Percentiles rank a stretch among this genome's conserved stretches.
Conservation (phyloP, 2,329 filamentous ascomycete species). For the Xylogone sp. region DNA sequence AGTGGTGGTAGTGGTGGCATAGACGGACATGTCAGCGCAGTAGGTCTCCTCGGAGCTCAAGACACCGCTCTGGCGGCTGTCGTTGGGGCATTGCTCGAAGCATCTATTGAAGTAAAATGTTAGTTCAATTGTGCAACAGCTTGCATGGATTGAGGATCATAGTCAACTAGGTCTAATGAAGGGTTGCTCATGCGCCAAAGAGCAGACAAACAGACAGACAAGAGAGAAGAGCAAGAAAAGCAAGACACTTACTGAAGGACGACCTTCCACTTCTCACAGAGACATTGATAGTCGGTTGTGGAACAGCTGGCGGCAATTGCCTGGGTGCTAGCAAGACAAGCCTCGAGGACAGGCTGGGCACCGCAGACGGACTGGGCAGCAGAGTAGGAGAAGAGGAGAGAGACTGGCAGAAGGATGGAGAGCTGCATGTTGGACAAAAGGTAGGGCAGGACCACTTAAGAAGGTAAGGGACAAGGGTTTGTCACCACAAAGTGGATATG, state of each 20-base stretch:
- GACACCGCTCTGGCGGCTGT: conserved; percentile 25
- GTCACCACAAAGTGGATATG: too few species aligned
- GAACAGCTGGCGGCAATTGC: conserved; percentile 30
- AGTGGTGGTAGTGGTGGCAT: conserved; percentile 9
- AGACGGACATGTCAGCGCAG: conserved; percentile 20
- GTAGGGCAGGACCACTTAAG: background rate
- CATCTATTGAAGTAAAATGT: conserved; percentile 36
- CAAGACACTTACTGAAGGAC: conserved; percentile 46
- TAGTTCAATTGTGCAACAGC: too few species aligned
- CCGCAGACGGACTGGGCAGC: conserved; percentile 23
- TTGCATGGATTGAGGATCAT: too few species aligned
- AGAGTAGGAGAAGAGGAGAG: conserved; percentile 25
- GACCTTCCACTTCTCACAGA: conserved; percentile 52
- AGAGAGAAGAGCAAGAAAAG: too few species aligned
- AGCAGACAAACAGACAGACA: too few species aligned
- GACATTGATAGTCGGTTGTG: conserved; percentile 39
- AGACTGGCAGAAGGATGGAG: conserved; percentile 17
- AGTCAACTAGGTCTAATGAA: too few species aligned
- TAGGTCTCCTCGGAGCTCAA: conserved; percentile 16
- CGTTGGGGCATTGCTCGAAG: conserved; percentile 61
- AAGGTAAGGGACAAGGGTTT: too few species aligned
- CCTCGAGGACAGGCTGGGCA: conserved; percentile 33
- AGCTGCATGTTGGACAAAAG: conserved; percentile 15
- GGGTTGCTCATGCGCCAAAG: too few species aligned
- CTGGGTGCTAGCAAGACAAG: conserved; percentile 32